phyloP scores from a whole-genome alignment of 2,329 filamentous ascomycete species.

The Exophiala xenobiotica region DNA sequence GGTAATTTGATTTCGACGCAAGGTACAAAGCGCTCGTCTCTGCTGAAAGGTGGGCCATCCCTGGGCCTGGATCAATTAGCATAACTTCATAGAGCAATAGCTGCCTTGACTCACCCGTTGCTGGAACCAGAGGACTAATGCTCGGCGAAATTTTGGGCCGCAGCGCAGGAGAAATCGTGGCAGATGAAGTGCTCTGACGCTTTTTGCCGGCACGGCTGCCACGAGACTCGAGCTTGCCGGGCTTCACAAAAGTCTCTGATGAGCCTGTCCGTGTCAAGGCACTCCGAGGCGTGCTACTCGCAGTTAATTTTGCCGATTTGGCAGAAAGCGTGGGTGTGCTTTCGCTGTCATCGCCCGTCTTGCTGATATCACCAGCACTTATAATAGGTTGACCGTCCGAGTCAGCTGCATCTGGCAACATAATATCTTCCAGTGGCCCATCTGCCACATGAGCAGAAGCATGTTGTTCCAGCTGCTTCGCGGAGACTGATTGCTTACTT shows the following conservation, averaged over 20 bases:
- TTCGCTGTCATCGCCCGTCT: slow-evolving; percentile 43
- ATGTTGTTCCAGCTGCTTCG: slow-evolving; percentile 37
- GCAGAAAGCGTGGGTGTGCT: slow-evolving; percentile 63
- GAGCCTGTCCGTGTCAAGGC: slow-evolving; percentile 35
- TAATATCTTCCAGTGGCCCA: slow-evolving; percentile 62
- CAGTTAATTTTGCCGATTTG: slow-evolving; percentile 61
- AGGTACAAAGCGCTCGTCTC: slow-evolving; percentile 71
- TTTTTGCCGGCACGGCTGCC: slow-evolving; percentile 62
- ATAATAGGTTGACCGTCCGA: slow-evolving; percentile 51
- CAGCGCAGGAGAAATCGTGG: slow-evolving; percentile 81
- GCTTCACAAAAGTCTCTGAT: slow-evolving; percentile 38
- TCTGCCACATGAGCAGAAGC: slow-evolving; percentile 45
- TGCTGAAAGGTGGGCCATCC: slow-evolving; percentile 48
- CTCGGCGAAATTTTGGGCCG: slow-evolving; percentile 88
- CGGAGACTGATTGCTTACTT: slow-evolving; percentile 43
- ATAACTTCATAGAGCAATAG: slow-evolving; percentile 30
- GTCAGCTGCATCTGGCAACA: slow-evolving; percentile 71
- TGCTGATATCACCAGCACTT: slow-evolving; percentile 50
- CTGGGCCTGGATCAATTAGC: slow-evolving; percentile 20
- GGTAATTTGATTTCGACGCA: slow-evolving; percentile 95
- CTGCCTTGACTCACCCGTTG: slow-evolving; percentile 53
- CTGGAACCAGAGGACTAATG: slow-evolving; percentile 86
- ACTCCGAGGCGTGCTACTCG: slow-evolving; percentile 44
- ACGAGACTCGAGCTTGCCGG: slow-evolving; percentile 24
- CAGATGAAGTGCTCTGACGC: slow-evolving; percentile 67